phyloP scores from a whole-genome alignment of 345 rosid species.

The Capsella bursapastoris region DNA sequence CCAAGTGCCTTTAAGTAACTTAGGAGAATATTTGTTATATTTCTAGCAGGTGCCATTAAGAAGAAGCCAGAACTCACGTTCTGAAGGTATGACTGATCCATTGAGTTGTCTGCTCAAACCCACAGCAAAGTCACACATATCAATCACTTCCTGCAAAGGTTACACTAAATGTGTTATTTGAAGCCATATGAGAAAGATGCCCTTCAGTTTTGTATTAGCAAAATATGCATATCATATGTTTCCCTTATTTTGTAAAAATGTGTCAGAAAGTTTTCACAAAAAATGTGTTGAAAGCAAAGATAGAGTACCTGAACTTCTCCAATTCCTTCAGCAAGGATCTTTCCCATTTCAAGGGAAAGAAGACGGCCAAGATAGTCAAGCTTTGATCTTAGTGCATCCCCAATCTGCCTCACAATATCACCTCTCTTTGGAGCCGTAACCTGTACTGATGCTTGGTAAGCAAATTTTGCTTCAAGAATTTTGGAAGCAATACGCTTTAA shows the following conservation, averaged over 20 bases:
- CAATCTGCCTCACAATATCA: constrained; percentile 93
- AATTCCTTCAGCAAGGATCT: constrained; percentile 92
- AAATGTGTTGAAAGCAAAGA: constrained; percentile 10
- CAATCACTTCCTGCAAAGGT: constrained; percentile 85
- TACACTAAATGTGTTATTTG: background rate
- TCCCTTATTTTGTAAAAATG: background rate
- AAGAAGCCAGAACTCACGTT: constrained; percentile 67
- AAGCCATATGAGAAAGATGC: background rate
- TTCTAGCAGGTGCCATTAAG: background rate
- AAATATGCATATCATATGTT: background rate
- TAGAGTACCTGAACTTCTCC: constrained; percentile 87
- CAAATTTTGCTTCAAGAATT: background rate
- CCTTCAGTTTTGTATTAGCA: background rate
- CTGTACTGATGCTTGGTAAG: constrained; percentile 39
- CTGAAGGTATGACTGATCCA: constrained; percentile 93
- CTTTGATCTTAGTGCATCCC: constrained; percentile 84
- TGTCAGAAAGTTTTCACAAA: background rate
- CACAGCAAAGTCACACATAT: constrained; percentile 97
- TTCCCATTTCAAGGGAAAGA: constrained; percentile 98
- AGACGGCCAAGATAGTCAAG: constrained; percentile 84
- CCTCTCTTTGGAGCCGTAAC: constrained; percentile 99
- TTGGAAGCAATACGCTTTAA: background rate
- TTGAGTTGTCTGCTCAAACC: constrained; percentile 96
- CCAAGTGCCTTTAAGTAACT: background rate
- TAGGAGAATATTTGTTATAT: background rate